Base-by-base conservation (phyloP, 768 basidiomycete genomes). In the Pisolithus microcarpus region DNA sequence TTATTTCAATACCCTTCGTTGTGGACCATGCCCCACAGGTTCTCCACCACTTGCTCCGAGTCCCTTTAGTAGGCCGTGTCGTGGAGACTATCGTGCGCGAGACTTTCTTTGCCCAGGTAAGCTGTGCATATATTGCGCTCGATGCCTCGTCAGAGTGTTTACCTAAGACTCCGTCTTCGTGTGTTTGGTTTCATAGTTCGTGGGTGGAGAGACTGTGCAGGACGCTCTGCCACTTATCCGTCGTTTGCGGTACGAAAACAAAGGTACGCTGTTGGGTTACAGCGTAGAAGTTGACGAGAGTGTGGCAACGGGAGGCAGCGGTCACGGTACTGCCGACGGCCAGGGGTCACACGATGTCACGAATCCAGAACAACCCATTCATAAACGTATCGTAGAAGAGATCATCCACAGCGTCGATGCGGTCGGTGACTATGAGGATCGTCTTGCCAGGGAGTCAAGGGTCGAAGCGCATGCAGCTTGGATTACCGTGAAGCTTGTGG, bases 81-180 rank as follows among this genome's bases (percentile, higher is more conserved):
- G 82, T 85, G 1, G 82, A 91, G 60, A 72, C 71, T 1, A 62
- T 88, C 49, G 85, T 95, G 5, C 75, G 88, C 38, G 67, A 74
- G 9, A 94, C 92, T 0, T 95, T 96, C 72, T 95, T 92, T 60
- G 75, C 79, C 43, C 92, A 94, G 70, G 87, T 85, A 55, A 28
- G 75, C 53, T 7, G 18, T 18, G 21, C n/a, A 18, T 40, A 3
- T 19, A 40, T 4, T 7, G 7, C 18, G 18, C n/a, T 18, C 21
- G 39, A 44, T 44, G 24, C 15, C 16, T 28, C 8, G 15, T 10
- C 16, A 26, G 28, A 16, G 15, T 44, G 4, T 19, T 46, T 23
- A 19, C 30, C 37, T 30, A 36, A 5, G 21, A 8, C 26, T n/a
- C 16, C 21, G 10, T 31, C 11, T 9, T 30, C 48, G 19, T 47